These are phyloP conservation scores for Aspergillus homomorphus DNA, from an alignment of 495 filamentous ascomycete species.

Conservation along the genomic window DNA sequence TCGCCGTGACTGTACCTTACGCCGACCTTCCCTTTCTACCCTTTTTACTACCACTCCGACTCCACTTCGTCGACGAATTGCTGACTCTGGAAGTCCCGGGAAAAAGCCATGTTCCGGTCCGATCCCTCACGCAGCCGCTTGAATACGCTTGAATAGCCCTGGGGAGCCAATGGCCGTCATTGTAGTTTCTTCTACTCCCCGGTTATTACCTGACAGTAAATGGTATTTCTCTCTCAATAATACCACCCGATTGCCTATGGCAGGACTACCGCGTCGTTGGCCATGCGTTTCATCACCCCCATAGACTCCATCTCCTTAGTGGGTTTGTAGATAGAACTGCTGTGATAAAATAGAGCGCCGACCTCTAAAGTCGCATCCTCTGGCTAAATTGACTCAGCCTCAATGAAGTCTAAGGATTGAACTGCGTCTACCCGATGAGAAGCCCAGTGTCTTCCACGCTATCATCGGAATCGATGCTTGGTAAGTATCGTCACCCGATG, in stretches of 20 bases:
- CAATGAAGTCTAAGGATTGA: background rate
- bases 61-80: background rate
- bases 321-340: background rate
- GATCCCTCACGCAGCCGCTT: background rate
- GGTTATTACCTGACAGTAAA: background rate
- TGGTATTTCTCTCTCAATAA: slow-evolving; percentile 5
- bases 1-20: slow-evolving; percentile 2
- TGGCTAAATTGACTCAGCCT: background rate
- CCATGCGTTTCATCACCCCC: background rate
- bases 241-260: background rate
- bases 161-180: background rate
- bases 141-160: too few species aligned
- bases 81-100: background rate
- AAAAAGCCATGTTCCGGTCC: slow-evolving; percentile 2
- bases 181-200: background rate
- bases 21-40: background rate
- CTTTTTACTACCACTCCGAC: background rate
- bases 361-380: background rate
- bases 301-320: slow-evolving; percentile 13
- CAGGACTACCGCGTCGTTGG: background rate
- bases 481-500: slow-evolving; percentile 1
- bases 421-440: background rate
- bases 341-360: background rate
- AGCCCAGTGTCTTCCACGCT: background rate
- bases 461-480: background rate